Percentiles rank a stretch among this genome's conserved stretches.
Evolutionary conservation across 805 yeast species (phyloP).

Genomic region (Starmerella stigmatis): DNA sequence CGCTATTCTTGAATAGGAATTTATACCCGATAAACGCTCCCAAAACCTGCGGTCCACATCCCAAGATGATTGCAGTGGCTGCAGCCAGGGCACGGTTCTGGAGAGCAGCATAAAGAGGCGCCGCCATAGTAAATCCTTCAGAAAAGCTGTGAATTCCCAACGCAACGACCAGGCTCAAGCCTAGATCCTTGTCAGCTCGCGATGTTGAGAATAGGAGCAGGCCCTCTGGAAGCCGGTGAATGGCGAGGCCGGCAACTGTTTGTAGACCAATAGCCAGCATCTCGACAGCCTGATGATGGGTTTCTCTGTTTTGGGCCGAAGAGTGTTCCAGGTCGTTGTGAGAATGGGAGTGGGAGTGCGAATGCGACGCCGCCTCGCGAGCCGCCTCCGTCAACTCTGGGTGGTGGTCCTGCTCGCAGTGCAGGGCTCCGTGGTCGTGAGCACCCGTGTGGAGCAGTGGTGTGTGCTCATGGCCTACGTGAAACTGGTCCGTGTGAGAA

Average conservation of each 20-base stretch:
- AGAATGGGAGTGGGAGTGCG: no score
- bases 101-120: slow-evolving; percentile 76
- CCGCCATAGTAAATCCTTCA: slow-evolving; percentile 89
- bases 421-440: slow-evolving; percentile 12
- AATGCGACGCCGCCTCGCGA: no score
- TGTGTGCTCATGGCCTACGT: slow-evolving; percentile 9
- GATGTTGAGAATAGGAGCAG: slow-evolving; percentile 76
- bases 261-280: slow-evolving; percentile 82
- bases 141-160: slow-evolving; percentile 81
- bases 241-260: slow-evolving; percentile 73
- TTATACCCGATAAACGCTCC: slow-evolving; percentile 54
- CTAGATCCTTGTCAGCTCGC: slow-evolving; percentile 54
- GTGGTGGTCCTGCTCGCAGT: neutral
- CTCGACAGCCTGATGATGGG: slow-evolving; percentile 65
- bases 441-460: slow-evolving; percentile 9
- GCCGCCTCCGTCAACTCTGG: neutral
- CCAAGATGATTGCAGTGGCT: slow-evolving; percentile 53
- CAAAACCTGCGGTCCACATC: slow-evolving; percentile 77
- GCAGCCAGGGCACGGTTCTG: slow-evolving; percentile 53
- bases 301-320: no score
- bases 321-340: no score
- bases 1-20: slow-evolving; percentile 38
- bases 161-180: slow-evolving; percentile 72
- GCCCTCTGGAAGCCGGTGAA: slow-evolving; percentile 94
- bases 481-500: neutral